These are phyloP conservation scores for Lasiodiplodia sp. DNA, from an alignment of 2,329 filamentous ascomycete genomes.

Conservation along the genomic window DNA sequence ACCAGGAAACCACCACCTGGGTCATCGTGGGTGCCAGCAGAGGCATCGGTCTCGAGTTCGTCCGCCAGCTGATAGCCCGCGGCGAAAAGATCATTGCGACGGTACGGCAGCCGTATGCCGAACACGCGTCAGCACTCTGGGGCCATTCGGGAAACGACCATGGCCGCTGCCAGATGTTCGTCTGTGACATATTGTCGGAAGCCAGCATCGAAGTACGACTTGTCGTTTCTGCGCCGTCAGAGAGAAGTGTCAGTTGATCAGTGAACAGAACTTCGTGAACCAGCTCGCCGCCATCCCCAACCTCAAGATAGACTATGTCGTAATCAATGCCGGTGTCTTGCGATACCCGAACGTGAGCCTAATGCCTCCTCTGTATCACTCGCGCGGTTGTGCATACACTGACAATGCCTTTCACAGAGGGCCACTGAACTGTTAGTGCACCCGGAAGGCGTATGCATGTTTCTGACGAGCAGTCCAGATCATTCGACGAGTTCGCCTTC, in stretches of 20 bases:
- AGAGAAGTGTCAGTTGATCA: constrained; percentile 22
- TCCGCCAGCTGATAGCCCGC: constrained; percentile 56
- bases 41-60: constrained; percentile 62
- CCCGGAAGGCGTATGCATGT: constrained; percentile 12
- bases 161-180: constrained; percentile 56
- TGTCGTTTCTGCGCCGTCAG: neutral
- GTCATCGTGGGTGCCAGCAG: constrained; percentile 56
- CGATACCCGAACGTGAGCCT: constrained; percentile 63
- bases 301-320: constrained; percentile 60
- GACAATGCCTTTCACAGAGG: constrained; percentile 47
- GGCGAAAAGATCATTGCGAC: constrained; percentile 61
- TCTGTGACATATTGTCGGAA: constrained; percentile 63
- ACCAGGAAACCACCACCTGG: constrained; percentile 54
- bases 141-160: constrained; percentile 51
- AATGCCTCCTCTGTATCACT: constrained; percentile 31
- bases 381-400: constrained; percentile 2
- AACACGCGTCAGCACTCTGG: constrained; percentile 51
- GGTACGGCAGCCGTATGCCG: constrained; percentile 53
- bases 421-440: constrained; percentile 58
- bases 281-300: constrained; percentile 50
- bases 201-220: constrained; percentile 56
- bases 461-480: constrained; percentile 44
- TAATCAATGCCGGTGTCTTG: constrained; percentile 65
- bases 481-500: constrained; percentile 61
- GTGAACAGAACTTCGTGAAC: constrained; percentile 51